A percentile compares a stretch with the other conserved stretches of the same genome.
Evolutionary conservation across 1,284 basidiomycete genomes (phyloP).

Genomic region (Cryptococcus amylolentus): DNA sequence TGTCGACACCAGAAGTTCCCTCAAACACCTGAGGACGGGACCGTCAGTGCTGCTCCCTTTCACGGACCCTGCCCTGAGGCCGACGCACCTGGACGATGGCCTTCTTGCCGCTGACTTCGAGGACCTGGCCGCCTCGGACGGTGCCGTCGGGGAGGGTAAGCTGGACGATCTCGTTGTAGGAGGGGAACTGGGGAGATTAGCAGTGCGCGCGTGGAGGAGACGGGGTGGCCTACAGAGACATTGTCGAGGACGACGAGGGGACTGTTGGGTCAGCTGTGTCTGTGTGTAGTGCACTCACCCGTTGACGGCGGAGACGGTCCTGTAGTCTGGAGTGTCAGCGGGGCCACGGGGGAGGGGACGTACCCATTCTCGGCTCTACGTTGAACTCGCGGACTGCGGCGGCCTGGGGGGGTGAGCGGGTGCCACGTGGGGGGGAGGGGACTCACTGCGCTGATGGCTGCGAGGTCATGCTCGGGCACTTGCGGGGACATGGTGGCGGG

Average conservation of each 20-base stretch:
- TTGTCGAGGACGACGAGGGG: constrained; percentile 96
- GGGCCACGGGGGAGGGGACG: constrained; percentile 29
- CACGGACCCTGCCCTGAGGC: not conserved
- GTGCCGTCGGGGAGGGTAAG: constrained; percentile 94
- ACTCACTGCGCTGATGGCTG: constrained; percentile 49
- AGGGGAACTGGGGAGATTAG: constrained; percentile 68
- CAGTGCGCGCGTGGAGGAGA: not conserved
- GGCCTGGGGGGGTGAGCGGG: constrained; percentile 21
- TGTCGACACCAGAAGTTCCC: constrained; percentile 96
- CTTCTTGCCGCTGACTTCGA: constrained; percentile 98
- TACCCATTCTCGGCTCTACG: constrained; percentile 81
- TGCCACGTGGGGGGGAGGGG: not conserved
- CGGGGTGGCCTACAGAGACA: constrained; percentile 69
- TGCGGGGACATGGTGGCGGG: constrained; percentile 30
- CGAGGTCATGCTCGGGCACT: constrained; percentile 52
- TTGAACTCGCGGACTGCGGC: constrained; percentile 54
- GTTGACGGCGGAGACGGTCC: constrained; percentile 93
- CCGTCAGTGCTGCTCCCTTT: not conserved
- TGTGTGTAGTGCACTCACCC: constrained; percentile 59
- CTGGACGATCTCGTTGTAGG: constrained; percentile 99
- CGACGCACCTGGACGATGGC: constrained; percentile 78
- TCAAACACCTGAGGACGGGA: constrained; percentile 69
- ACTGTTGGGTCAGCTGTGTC: constrained; percentile 50
- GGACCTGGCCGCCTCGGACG: constrained; percentile 92
- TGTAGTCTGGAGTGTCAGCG: constrained; percentile 66